These are phyloP conservation scores for Umbelopsis isabellina DNA, from an alignment of 192 early-diverging fungal species.

Conservation along the genomic window DNA sequence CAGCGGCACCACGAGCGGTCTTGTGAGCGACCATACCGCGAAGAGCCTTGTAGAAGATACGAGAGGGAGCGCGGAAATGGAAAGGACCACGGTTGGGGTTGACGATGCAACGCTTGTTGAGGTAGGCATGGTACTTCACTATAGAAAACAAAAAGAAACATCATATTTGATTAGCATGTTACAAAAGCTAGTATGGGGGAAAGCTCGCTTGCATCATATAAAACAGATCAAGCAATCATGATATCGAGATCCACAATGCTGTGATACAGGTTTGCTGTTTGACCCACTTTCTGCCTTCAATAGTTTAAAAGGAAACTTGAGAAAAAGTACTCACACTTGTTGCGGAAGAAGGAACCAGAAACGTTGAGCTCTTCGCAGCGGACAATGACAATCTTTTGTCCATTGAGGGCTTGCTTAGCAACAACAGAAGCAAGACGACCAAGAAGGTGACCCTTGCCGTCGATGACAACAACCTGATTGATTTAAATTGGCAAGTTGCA, in stretches of 20 bases:
- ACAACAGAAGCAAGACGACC: conserved; percentile 97
- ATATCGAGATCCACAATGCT: background rate
- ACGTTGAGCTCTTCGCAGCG: conserved; percentile 99
- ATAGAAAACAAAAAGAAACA: conserved; percentile 17
- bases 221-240: background rate
- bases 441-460: conserved; percentile 98
- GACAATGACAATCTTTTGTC: conserved; percentile 96
- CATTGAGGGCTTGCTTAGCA: conserved; percentile 97
- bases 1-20: conserved; percentile 96
- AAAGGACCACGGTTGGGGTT: conserved; percentile 97
- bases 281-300: background rate
- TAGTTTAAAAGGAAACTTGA: background rate
- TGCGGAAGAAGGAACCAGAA: conserved; percentile 97
- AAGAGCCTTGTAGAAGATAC: conserved; percentile 95
- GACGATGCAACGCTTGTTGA: conserved; percentile 97
- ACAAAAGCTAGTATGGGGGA: too few species aligned
- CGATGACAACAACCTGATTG: conserved; percentile 93
- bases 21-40: conserved; percentile 99
- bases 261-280: too few species aligned
- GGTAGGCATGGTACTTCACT: conserved; percentile 96
- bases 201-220: background rate
- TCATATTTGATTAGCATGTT: background rate
- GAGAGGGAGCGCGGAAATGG: conserved; percentile 98
- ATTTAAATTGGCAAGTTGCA: background rate
- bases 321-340: conserved; percentile 84